Conservation (phyloP, 1,284 basidiomycete species). For the Cerrena zonata region DNA sequence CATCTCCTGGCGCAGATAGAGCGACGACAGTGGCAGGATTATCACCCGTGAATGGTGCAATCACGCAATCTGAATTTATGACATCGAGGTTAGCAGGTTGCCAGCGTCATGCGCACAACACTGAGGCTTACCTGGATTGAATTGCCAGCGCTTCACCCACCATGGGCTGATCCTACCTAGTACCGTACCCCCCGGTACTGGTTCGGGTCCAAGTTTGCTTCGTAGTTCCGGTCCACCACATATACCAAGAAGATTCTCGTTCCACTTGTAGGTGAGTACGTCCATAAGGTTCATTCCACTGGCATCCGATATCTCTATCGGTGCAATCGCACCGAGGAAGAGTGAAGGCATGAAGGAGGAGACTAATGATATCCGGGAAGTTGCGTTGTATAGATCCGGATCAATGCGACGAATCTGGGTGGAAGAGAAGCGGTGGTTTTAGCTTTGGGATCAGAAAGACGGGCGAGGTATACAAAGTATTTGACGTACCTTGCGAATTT, state of each 20-base stretch:
- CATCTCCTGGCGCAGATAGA: slow-evolving; percentile 77
- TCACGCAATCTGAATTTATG: slow-evolving; percentile 69
- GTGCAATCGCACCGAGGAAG: slow-evolving; percentile 61
- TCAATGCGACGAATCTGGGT: slow-evolving; percentile 52
- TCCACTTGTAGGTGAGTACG: slow-evolving; percentile 65
- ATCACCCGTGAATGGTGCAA: slow-evolving; percentile 87
- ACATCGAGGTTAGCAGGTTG: not conserved
- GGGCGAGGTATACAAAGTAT: slow-evolving; percentile 1
- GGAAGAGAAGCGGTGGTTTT: slow-evolving; percentile 9
- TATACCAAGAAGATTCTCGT: slow-evolving; percentile 51
- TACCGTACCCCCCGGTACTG: slow-evolving; percentile 62
- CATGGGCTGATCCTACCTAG: slow-evolving; percentile 64
- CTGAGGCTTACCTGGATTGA: slow-evolving; percentile 49
- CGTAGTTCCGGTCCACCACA: slow-evolving; percentile 64
- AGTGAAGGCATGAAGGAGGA: slow-evolving; percentile 82
- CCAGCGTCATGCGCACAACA: not conserved
- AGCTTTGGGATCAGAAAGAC: slow-evolving; percentile 10
- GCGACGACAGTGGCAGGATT: slow-evolving; percentile 85
- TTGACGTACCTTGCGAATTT: slow-evolving; percentile 66
- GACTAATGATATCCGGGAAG: slow-evolving; percentile 73
- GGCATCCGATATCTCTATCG: slow-evolving; percentile 77
- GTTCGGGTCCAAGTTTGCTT: slow-evolving; percentile 75
- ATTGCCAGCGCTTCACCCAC: slow-evolving; percentile 76
- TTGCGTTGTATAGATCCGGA: slow-evolving; percentile 59
- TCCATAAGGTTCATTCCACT: slow-evolving; percentile 90